phyloP scores from a whole-genome alignment of 2,329 filamentous ascomycete genomes.

The Diplodia scrobiculata region DNA sequence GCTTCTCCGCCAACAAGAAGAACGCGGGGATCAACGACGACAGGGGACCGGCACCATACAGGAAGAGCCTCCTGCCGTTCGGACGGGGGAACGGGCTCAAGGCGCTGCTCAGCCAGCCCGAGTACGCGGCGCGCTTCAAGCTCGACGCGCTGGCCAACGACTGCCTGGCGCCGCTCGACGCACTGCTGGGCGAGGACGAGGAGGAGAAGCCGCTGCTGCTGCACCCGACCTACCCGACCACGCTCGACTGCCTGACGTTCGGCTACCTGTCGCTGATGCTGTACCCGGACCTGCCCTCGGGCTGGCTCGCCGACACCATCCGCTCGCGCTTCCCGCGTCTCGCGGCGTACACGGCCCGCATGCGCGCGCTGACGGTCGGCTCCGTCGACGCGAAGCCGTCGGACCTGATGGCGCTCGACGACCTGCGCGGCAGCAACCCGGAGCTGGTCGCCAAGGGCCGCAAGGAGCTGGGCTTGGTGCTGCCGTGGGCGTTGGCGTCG shows the following conservation, averaged over 20 bases:
- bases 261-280: conserved; percentile 79
- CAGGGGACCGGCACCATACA: conserved; percentile 43
- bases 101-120: conserved; percentile 64
- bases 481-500: conserved; percentile 28
- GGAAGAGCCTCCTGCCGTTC: conserved; percentile 49
- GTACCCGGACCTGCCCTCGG: conserved; percentile 61
- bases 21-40: conserved; percentile 43
- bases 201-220: conserved; percentile 59
- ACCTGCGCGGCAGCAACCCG: conserved; percentile 22
- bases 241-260: conserved; percentile 76
- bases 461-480: conserved; percentile 17
- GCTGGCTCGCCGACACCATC: conserved; percentile 64
- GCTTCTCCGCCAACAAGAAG: conserved; percentile 43
- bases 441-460: conserved; percentile 21
- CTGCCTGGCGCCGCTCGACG: conserved; percentile 69
- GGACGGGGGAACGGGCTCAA: conserved; percentile 62
- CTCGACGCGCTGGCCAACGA: conserved; percentile 71
- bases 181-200: conserved; percentile 58
- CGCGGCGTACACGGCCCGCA: conserved; percentile 40
- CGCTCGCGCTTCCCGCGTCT: conserved; percentile 51
- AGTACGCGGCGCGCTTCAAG: conserved; percentile 72
- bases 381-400: background rate
- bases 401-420: conserved; percentile 25
- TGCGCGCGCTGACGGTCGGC: conserved; percentile 31
- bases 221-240: conserved; percentile 55